Evolutionary conservation across 441 rosid species (phyloP).

Genomic region (Syzygium syzygioides): DNA sequence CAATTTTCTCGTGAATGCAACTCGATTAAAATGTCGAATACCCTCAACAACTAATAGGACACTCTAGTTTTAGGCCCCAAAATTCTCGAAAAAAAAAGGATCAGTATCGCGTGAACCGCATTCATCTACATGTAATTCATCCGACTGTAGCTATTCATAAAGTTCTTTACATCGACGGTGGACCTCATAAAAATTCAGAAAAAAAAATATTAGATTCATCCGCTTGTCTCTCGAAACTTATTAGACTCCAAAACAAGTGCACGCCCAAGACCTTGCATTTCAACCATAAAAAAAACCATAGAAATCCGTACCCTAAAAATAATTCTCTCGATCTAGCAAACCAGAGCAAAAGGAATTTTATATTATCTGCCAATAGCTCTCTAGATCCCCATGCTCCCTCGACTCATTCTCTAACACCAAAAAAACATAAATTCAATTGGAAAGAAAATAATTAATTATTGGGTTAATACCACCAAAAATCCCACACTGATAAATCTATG

Average conservation of each 20-base stretch:
- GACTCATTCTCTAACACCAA: neutral
- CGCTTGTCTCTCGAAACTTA: neutral
- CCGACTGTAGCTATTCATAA: neutral
- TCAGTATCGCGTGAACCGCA: neutral
- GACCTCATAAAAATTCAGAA: neutral
- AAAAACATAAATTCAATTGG: too few species aligned
- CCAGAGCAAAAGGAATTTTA: neutral
- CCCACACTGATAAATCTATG: too few species aligned
- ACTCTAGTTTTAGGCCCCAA: neutral
- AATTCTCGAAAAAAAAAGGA: neutral
- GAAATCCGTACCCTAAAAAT: neutral
- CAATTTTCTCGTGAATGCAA: neutral
- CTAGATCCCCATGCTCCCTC: neutral
- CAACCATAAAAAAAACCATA: neutral
- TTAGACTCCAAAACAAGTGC: neutral
- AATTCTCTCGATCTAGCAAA: neutral
- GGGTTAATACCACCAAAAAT: too few species aligned
- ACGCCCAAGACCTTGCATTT: neutral
- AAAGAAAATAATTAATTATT: neutral
- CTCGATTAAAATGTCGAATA: accelerated
- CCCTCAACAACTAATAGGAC: neutral
- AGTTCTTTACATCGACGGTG: neutral
- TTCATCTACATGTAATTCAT: neutral
- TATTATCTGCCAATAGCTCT: neutral
- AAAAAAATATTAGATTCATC: neutral